phyloP scores from a whole-genome alignment of 306 rosid species.

The Vigna trinervia region DNA sequence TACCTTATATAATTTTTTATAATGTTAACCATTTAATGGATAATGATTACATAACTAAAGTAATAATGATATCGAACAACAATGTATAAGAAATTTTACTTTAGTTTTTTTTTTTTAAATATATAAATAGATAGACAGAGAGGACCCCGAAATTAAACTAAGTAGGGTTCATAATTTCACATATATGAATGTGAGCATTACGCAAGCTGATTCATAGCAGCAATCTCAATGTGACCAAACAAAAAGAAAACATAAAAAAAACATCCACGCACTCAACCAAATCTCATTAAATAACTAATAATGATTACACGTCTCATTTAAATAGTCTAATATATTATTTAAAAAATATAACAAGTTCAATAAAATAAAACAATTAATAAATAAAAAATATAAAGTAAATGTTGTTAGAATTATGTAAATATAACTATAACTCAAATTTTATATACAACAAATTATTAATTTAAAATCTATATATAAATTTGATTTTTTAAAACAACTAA shows the following conservation, averaged over 20 bases:
- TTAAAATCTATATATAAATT: too few relatives aligned
- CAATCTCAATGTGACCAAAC: background rate
- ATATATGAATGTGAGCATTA: conserved; percentile 27
- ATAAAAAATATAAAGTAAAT: too few relatives aligned
- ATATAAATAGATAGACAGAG: background rate
- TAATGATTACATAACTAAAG: conserved; percentile 34
- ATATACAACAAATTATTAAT: too few relatives aligned
- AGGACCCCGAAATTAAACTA: background rate
- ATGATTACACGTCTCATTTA: background rate
- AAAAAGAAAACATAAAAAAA: background rate
- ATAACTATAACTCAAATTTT: too few relatives aligned
- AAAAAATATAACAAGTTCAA: too few relatives aligned
- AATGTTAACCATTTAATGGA: conserved; percentile 20
- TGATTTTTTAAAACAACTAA: too few relatives aligned
- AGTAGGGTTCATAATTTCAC: conserved; percentile 7
- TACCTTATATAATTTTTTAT: background rate
- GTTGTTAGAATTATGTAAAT: too few relatives aligned
- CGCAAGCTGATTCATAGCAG: conserved; percentile 28
- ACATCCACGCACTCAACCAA: background rate
- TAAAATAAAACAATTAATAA: too few relatives aligned
- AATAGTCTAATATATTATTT: too few relatives aligned
- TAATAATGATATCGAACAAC: conserved; percentile 7
- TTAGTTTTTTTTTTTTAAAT: background rate
- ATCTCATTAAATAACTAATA: conserved; percentile 16
- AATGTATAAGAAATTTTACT: background rate